Evolutionary conservation across 768 basidiomycete species (phyloP), one percentile per base, ranked within the genome.

Genomic region (Exsudoporus frostii): DNA sequence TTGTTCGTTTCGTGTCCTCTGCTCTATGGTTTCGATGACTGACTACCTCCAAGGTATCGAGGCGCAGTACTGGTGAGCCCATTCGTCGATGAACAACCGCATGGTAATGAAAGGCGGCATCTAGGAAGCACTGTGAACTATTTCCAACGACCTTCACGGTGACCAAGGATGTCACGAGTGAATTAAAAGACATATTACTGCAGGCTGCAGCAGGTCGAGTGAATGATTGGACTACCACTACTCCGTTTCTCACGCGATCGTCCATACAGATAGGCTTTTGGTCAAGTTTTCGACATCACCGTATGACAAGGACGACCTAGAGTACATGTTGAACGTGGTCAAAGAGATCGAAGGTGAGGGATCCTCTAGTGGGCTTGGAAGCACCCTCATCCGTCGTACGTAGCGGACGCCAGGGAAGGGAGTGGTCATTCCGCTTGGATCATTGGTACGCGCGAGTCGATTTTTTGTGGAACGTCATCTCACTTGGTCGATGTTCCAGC

Each of bases 251-350:
- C 20, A 56, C 17, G 19, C 7, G 32, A 34, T 25, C 9, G 5
- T 38, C 10, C 20, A 14, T 45, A 27, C 53, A 69, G 67, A 69
- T 47, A 62, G 69, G 34, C 36, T 71, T 13, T 49, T 67, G 30
- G 65, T 63, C 0, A 69, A 69, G n/a, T 69, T 71, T 46, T 71
- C 67, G 41, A 69, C 67, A 7, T 69, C 67, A 14, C 67, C 69
- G 13, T 69, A 65, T 17, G 41, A 37, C 45, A 64, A 55, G 51
- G 11, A 58, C 6, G 57, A 57, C 29, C 45, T 69, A 10, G 55
- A 34, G 34, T 63, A 58, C n/a, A 71, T 69, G 67, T 22, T 69
- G 15, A 54, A 59, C 5, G 8, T 70, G 33, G 57, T 69, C 34
- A 70, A 63, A 32, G 67, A 71, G 20, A 58, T 70, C 6, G 57